Evolutionary conservation across 2,329 filamentous ascomycete genomes (phyloP), one percentile per base, ranked within the genome.

Genomic region (Aspergillus sp.): DNA sequence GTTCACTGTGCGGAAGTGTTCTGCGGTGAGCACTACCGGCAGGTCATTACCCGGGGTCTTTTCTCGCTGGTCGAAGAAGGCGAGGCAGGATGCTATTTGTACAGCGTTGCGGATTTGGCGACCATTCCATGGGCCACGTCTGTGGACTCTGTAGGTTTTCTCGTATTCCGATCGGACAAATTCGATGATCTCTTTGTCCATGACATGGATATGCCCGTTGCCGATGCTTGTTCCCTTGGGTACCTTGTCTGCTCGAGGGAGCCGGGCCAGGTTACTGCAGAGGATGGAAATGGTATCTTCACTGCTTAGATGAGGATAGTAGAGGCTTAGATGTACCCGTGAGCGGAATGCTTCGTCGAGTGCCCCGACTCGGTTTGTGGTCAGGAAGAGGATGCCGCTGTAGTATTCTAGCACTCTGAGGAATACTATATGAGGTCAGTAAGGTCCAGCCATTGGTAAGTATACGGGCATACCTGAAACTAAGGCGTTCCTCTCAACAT

Each of bases 401-500:
- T 58, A 61, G 55, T 61, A 61, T 27, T 61, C 59, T 3, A 61
- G 15, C 5, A 58, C 44, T 15, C 59, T 19, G 11, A 61, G 49
- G 21, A 61, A 61, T 17, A 61, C 59, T 61, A 13, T 32, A 8
- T 3, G 19, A 2, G 1, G 21, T 8, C 10, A 50, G 25, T 27
- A 25, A 23, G 15, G 3, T 49, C 8, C 8, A 30, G 3, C 1
- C 3, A 7, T 6, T 21, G 19, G 19, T 44, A 5, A 5, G 6
- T 10, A 8, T 23, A 21, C 2, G 19, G 8, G 38, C 60, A 42
- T 38, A 69, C 67, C 65, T 17, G 66, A 67, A 3, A 68, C 66
- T 3, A 69, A 38, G n/a, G 60, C 64, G 58, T 70, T 70, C n/a
- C 65, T 38, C 17, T 62, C 49, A 30, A 68, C 38, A 49, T 67